These are phyloP conservation scores for Logfia minima DNA, from an alignment of 129 eudicot genomes.

Conservation along the genomic window DNA sequence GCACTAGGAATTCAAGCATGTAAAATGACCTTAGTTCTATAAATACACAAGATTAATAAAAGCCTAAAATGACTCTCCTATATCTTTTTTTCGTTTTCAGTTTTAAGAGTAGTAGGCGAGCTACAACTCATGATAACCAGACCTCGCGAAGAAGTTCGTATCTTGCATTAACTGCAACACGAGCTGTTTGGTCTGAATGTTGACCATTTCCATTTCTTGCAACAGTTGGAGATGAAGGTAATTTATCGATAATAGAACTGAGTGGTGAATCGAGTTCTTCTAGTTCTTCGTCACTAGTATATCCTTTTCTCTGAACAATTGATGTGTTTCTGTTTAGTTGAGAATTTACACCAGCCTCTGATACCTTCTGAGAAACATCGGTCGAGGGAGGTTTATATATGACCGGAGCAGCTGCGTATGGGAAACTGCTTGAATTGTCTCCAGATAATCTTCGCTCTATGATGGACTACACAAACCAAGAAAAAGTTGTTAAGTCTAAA, in stretches of 20 bases:
- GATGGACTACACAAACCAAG: constrained; percentile 47
- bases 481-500: not conserved
- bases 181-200: constrained; percentile 23
- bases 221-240: constrained; percentile 48
- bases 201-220: constrained; percentile 31
- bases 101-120: not conserved
- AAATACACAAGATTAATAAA: not conserved
- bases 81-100: not conserved
- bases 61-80: not conserved
- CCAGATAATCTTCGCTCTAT: constrained; percentile 70
- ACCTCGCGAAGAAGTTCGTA: constrained; percentile 94
- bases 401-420: constrained; percentile 66
- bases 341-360: constrained; percentile 50
- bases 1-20: not conserved
- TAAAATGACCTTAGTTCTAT: constrained; percentile 10
- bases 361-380: constrained; percentile 56
- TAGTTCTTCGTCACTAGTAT: constrained; percentile 94
- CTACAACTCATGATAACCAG: constrained; percentile 49
- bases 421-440: constrained; percentile 62
- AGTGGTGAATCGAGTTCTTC: constrained; percentile 76
- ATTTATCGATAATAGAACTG: constrained; percentile 52
- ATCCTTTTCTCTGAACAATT: constrained; percentile 76
- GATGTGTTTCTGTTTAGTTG: constrained; percentile 53
- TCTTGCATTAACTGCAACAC: constrained; percentile 55
- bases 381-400: constrained; percentile 63